phyloP scores from a whole-genome alignment of 192 early-diverging fungal species.

The Chytriomyces hyalinus region DNA sequence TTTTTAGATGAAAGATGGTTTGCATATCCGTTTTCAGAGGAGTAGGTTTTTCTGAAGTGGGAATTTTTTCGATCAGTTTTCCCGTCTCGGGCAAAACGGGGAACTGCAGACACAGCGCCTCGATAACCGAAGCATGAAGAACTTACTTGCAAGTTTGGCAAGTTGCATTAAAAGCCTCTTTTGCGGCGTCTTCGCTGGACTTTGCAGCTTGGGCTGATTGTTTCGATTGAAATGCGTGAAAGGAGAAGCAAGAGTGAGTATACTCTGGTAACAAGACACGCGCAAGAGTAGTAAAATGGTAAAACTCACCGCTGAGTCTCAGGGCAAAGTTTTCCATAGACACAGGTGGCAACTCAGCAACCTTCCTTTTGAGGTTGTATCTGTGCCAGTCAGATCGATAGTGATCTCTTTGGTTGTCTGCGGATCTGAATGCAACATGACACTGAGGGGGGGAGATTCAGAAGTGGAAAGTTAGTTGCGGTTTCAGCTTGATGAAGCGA shows the following conservation, averaged over 20 bases:
- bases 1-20: constrained; percentile 95
- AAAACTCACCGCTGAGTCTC: constrained; percentile 58
- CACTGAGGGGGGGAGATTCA: constrained; percentile 51
- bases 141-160: constrained; percentile 33
- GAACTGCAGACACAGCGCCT: not conserved
- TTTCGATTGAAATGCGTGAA: not conserved
- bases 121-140: constrained; percentile 2
- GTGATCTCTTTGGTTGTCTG: constrained; percentile 90
- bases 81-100: not conserved
- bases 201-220: constrained; percentile 23
- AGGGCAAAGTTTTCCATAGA: constrained; percentile 79
- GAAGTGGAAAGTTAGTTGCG: not conserved
- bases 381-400: constrained; percentile 98
- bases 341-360: constrained; percentile 88
- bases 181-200: constrained; percentile 25
- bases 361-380: constrained; percentile 98
- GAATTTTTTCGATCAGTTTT: constrained; percentile 26
- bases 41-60: constrained; percentile 59
- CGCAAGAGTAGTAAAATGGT: not conserved
- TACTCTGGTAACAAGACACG: not conserved
- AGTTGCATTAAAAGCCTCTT: constrained; percentile 8
- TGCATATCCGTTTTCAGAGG: constrained; percentile 81
- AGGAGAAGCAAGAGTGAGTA: not conserved
- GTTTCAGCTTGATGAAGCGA: not conserved
- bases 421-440: constrained; percentile 89